Evolutionary conservation across 768 basidiomycete genomes (phyloP).

Genomic region (Lenzites betulinus): DNA sequence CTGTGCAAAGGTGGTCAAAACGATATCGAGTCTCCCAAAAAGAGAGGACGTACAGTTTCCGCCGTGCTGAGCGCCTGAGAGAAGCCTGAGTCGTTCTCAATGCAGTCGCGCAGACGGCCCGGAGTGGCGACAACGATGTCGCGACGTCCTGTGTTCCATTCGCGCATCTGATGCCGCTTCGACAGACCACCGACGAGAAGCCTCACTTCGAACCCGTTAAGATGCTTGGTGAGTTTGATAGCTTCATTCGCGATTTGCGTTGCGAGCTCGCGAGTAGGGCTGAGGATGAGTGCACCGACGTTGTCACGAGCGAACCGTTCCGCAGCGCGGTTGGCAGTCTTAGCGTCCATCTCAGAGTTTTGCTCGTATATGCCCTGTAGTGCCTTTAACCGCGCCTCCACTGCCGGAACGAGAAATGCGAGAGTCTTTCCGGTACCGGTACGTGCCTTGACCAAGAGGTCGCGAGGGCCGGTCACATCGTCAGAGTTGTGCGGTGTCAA

Average conservation of each 20-base stretch:
- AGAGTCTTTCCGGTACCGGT: conserved; percentile 91
- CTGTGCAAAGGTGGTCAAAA: conserved; percentile 37
- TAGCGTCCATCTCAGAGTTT: conserved; percentile 37
- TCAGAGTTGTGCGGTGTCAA: conserved; percentile 50
- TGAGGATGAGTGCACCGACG: conserved; percentile 80
- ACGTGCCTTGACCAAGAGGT: conserved; percentile 84
- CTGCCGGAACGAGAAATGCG: conserved; percentile 84
- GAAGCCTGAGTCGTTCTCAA: conserved; percentile 61
- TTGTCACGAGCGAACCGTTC: conserved; percentile 44
- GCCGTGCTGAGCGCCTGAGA: conserved; percentile 52
- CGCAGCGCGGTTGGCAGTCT: conserved; percentile 35
- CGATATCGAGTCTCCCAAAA: background rate
- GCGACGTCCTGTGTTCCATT: conserved; percentile 62
- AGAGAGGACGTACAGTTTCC: conserved; percentile 51
- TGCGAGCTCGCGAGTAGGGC: conserved; percentile 88
- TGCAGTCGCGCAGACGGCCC: conserved; percentile 78
- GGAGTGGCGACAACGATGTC: conserved; percentile 91
- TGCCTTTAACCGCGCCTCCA: conserved; percentile 70
- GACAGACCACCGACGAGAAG: conserved; percentile 78
- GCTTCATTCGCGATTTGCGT: conserved; percentile 90
- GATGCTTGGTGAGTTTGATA: conserved; percentile 58
- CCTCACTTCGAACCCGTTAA: conserved; percentile 65
- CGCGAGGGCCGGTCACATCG: conserved; percentile 42
- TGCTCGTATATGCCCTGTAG: conserved; percentile 50
- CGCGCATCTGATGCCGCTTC: conserved; percentile 64